A percentile compares a stretch with the other conserved stretches of the same genome.
Evolutionary conservation across 2,329 filamentous ascomycete species (phyloP).

Genomic region (Exserohilum turcica): DNA sequence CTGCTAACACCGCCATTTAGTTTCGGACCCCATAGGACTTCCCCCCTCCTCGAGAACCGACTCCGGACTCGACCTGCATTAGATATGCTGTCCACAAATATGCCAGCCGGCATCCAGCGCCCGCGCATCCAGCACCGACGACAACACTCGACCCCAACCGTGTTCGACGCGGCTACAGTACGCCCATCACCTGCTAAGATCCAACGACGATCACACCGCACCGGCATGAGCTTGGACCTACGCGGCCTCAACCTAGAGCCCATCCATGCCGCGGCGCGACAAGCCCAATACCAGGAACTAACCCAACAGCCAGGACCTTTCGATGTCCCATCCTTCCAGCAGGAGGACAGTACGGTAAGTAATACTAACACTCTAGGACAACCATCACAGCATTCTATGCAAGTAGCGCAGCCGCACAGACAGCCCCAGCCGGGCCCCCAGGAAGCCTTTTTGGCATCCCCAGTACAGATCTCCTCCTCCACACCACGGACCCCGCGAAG

Average conservation of each 20-base stretch:
- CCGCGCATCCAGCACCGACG: conserved; percentile 79
- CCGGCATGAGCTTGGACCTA: conserved; percentile 82
- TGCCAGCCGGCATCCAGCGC: conserved; percentile 72
- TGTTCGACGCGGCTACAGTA: conserved; percentile 76
- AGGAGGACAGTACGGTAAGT: conserved; percentile 60
- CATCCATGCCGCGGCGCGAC: conserved; percentile 31
- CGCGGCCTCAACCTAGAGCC: conserved; percentile 62
- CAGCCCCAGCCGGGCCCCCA: conserved; percentile 75
- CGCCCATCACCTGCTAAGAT: conserved; percentile 66
- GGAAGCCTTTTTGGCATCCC: conserved; percentile 44
- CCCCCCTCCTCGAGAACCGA: conserved; percentile 43
- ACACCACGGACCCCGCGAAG: conserved; percentile 44
- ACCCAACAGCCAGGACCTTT: conserved; percentile 34
- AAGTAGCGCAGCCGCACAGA: conserved; percentile 89
- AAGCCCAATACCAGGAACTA: conserved; percentile 51
- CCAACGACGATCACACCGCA: conserved; percentile 66
- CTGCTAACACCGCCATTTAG: conserved; percentile 37
- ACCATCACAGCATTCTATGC: conserved; percentile 77
- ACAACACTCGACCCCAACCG: conserved; percentile 83
- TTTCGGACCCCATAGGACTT: conserved; percentile 48
- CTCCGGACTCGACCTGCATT: conserved; percentile 73
- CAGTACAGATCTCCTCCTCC: conserved; percentile 46
- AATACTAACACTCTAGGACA: conserved; percentile 62
- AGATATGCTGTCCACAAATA: conserved; percentile 78
- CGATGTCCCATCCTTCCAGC: conserved; percentile 46